These are phyloP conservation scores for Nyctanthes arbortristis DNA, from an alignment of 257 asterid genomes.

Conservation along the genomic window DNA sequence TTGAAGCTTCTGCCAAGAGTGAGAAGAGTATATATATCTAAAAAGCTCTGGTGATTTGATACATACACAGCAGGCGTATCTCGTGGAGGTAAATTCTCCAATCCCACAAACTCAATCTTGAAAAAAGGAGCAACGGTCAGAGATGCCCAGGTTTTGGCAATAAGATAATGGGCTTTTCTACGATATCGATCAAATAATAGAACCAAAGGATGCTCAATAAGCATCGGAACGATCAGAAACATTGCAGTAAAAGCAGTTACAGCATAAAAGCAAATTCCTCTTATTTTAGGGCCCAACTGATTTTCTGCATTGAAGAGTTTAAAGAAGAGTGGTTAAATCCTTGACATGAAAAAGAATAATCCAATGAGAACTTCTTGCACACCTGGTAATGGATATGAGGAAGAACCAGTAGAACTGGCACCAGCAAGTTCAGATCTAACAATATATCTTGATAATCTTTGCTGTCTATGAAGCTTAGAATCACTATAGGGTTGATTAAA, in stretches of 20 bases:
- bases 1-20: slow-evolving; percentile 91
- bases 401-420: slow-evolving; percentile 63
- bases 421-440: slow-evolving; percentile 74
- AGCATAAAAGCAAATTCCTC: slow-evolving; percentile 78
- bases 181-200: slow-evolving; percentile 78
- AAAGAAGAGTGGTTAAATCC: slow-evolving; percentile 14
- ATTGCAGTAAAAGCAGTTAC: slow-evolving; percentile 70
- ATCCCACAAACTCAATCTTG: slow-evolving; percentile 74
- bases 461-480: slow-evolving; percentile 26
- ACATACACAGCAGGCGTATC: slow-evolving; percentile 88
- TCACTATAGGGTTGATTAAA: slow-evolving; percentile 27
- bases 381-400: slow-evolving; percentile 68
- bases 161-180: slow-evolving; percentile 67
- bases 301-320: slow-evolving; percentile 50
- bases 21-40: slow-evolving; percentile 86
- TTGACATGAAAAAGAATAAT: slow-evolving; percentile 11
- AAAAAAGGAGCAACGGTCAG: slow-evolving; percentile 71
- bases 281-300: slow-evolving; percentile 55
- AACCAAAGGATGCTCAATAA: slow-evolving; percentile 80
- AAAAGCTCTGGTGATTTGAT: slow-evolving; percentile 95
- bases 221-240: slow-evolving; percentile 67
- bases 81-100: slow-evolving; percentile 73
- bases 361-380: slow-evolving; percentile 17
- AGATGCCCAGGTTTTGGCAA: slow-evolving; percentile 82
- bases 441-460: slow-evolving; percentile 42